Evolutionary conservation across 2,329 filamentous ascomycete genomes (phyloP), one percentile per base, ranked within the genome.

Genomic region (Colletotrichum agaves): DNA sequence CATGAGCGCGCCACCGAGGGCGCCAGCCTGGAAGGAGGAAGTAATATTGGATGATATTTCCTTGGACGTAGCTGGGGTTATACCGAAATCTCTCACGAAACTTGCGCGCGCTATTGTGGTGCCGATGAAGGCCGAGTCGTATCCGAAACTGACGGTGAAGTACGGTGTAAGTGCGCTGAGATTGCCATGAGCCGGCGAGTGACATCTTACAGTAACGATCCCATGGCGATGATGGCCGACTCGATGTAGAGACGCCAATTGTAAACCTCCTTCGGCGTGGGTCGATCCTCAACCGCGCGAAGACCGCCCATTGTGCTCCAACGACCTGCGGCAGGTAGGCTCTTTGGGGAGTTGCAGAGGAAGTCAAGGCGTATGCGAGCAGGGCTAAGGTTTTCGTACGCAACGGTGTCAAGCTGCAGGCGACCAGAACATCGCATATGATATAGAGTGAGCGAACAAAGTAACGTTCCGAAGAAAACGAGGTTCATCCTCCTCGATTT

Each of bases 191-290:
- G 47, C 33, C 15, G 13, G 15, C n/a, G 11, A 37, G 0, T 12
- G 50, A 23, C 8, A 31, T 67, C 77, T 67, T 71, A 80, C 75
- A 83, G 77, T 15, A 83, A 53, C 1, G 80, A 81, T 13, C 84
- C 84, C 17, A 81, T 82, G 4, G 84, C 80, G 50, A 86, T 84
- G 33, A 85, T 77, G n/a, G 80, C 72, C 0, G 82, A 80, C 52
- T 83, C 80, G 5, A 75, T 77, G 71, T 87, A 87, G 21, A 86
- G 75, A 3, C 81, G 78, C 81, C 81, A 83, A 69, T 86, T 86
- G 75, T 86, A 86, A 70, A 87, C 85, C 75, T 86, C 83, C 66
- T 81, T 79, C 19, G 85, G 85, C 69, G 84, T 87, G 27, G 85
- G 85, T 71, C 85, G 79, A 74, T 87, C 85, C 73, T 87, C 85